These are phyloP conservation scores for Boletellus deceptivus DNA, from an alignment of 1,284 basidiomycete genomes.

Conservation along the genomic window DNA sequence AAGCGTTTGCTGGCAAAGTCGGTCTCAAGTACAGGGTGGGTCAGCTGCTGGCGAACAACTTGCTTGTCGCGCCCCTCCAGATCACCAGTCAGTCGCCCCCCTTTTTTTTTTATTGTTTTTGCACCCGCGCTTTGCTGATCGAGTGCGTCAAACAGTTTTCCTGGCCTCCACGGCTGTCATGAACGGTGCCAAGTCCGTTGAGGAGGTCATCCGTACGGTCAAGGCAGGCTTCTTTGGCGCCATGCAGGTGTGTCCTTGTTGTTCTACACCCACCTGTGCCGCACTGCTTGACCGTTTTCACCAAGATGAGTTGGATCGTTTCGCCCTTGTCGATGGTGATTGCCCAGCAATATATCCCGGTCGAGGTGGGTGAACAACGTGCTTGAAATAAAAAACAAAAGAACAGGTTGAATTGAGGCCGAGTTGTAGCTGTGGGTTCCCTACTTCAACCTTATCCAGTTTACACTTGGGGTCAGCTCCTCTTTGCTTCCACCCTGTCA, in stretches of 20 bases:
- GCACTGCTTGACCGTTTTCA: constrained; percentile 1
- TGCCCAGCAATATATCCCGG: constrained; percentile 34
- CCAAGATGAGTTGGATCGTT: constrained; percentile 33
- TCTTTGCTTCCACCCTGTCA: not conserved
- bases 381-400: not conserved
- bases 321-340: constrained; percentile 34
- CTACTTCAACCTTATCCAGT: constrained; percentile 33
- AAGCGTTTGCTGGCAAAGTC: constrained; percentile 75
- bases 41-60: constrained; percentile 77
- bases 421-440: constrained; percentile 31
- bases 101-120: not conserved
- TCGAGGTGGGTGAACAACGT: constrained; percentile 24
- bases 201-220: constrained; percentile 69
- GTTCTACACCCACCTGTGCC: not conserved
- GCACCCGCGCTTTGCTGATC: constrained; percentile 19
- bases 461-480: constrained; percentile 28
- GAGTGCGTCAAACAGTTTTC: constrained; percentile 41
- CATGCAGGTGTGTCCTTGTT: constrained; percentile 52
- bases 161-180: constrained; percentile 83
- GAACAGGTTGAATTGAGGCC: constrained; percentile 7
- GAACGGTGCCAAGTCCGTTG: constrained; percentile 70
- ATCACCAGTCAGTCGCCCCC: constrained; percentile 54
- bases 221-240: constrained; percentile 75
- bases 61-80: constrained; percentile 79
- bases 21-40: constrained; percentile 63